phyloP scores from a whole-genome alignment of 176 grass and related monocot genomes.

The Oryza punctata region DNA sequence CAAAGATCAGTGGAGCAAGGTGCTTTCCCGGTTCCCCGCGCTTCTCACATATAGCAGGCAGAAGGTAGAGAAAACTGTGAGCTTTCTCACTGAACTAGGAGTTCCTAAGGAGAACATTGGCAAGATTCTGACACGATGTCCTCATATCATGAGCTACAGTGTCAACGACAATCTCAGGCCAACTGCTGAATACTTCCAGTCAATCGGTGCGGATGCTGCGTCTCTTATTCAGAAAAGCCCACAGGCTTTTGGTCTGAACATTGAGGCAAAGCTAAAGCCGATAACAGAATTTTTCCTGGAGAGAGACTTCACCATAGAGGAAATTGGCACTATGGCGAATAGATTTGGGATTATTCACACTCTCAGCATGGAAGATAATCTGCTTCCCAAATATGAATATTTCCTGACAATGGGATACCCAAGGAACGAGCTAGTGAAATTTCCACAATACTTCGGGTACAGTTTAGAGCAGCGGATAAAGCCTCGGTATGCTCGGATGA shows the following conservation, averaged over 20 bases:
- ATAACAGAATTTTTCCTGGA: slow-evolving; percentile 74
- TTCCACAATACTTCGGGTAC: slow-evolving; percentile 93
- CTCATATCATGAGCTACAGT: slow-evolving; percentile 80
- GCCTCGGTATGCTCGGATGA: slow-evolving; percentile 67
- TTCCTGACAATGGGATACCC: slow-evolving; percentile 84
- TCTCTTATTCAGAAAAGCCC: slow-evolving; percentile 84
- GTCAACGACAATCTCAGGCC: slow-evolving; percentile 79
- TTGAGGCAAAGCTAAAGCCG: slow-evolving; percentile 82
- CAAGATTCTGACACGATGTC: slow-evolving; percentile 88
- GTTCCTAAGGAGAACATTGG: slow-evolving; percentile 77
- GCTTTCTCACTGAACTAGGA: slow-evolving; percentile 76
- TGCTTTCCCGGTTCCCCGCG: slow-evolving; percentile 79
- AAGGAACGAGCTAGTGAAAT: slow-evolving; percentile 80
- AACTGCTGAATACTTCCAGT: slow-evolving; percentile 76
- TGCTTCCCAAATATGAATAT: slow-evolving; percentile 84
- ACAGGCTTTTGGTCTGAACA: slow-evolving; percentile 83
- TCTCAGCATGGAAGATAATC: slow-evolving; percentile 77
- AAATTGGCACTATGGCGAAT: slow-evolving; percentile 80
- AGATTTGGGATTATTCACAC: slow-evolving; percentile 80
- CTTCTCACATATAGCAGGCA: slow-evolving; percentile 84
- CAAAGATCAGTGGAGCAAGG: slow-evolving; percentile 78
- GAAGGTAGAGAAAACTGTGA: slow-evolving; percentile 65
- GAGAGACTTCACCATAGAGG: slow-evolving; percentile 60
- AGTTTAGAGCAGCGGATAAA: slow-evolving; percentile 74
- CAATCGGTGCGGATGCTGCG: slow-evolving; percentile 65